Percentiles rank a stretch among this genome's conserved stretches.
Conservation (phyloP, 164 flowering plant genomes). For the Kingdonia uniflora region DNA sequence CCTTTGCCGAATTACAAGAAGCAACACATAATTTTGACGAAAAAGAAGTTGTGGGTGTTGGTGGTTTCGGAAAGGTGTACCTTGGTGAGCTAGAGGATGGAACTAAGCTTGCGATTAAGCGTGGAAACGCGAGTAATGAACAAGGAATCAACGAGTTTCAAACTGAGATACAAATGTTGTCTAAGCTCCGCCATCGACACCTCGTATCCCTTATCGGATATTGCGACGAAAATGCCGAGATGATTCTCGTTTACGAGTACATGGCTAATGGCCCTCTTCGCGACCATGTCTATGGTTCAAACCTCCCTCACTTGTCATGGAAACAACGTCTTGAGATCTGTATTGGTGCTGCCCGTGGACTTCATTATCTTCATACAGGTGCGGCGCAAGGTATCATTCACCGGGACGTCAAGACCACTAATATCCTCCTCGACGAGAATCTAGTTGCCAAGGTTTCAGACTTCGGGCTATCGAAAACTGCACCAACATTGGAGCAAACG, state of each 20-base stretch:
- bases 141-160: slow-evolving; percentile 88
- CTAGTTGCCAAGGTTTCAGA: slow-evolving; percentile 76
- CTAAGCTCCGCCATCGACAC: slow-evolving; percentile 82
- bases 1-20: slow-evolving; percentile 41
- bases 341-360: slow-evolving; percentile 79
- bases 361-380: slow-evolving; percentile 92
- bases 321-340: slow-evolving; percentile 71
- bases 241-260: slow-evolving; percentile 91
- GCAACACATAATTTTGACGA: slow-evolving; percentile 73
- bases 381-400: slow-evolving; percentile 82
- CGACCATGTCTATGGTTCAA: slow-evolving; percentile 67
- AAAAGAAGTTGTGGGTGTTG: slow-evolving; percentile 66
- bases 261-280: slow-evolving; percentile 82
- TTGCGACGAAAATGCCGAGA: slow-evolving; percentile 71
- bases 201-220: slow-evolving; percentile 79
- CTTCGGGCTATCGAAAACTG: slow-evolving; percentile 76
- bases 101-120: slow-evolving; percentile 58
- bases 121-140: slow-evolving; percentile 61
- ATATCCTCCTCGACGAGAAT: slow-evolving; percentile 74
- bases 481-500: slow-evolving; percentile 55
- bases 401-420: slow-evolving; percentile 89
- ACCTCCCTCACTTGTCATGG: slow-evolving; percentile 53
- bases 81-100: slow-evolving; percentile 58
- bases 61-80: slow-evolving; percentile 95
- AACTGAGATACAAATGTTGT: slow-evolving; percentile 73